Evolutionary conservation across 2,329 filamentous ascomycete genomes (phyloP), one percentile per base, ranked within the genome.

Genomic region (Didymella keratinophila): DNA sequence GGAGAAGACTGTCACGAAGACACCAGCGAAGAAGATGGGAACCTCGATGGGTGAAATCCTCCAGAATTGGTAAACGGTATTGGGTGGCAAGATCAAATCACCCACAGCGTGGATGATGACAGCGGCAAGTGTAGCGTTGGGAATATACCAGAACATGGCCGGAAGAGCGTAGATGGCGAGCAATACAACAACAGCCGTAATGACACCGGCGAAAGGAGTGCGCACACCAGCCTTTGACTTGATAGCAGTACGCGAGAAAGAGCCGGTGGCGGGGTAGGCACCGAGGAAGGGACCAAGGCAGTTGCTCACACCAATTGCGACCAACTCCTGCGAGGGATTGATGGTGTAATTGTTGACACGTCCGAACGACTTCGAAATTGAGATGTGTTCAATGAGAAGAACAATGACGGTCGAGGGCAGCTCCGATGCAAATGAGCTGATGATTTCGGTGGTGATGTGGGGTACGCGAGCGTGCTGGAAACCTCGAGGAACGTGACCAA

Each of bases 41-140:
- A 96, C 91, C 74, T 99, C 95, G 2, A 97, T 74, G 0, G 95
- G 95, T 0, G 92, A 95, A 6, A 97, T 91, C 41, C 88, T 86
- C 94, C 94, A 99, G 80, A 98, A 99, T 70, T 95, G 90, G 77
- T 97, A 97, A 12, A 98, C 85, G 0, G 90, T 93, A 74, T 96
- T 93, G 4, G 94, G 94, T 0, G 92, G 88, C 0, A 93, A 96
- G 74, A 98, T 91, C 54, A 99, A 80, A 74, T 98, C 94, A 57
- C 91, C 91, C 2, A 98, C 94, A 2, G 95, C 95, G 75, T 98
- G 94, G 63, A 98, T 97, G 65, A 98, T 97, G 71, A 98, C 92
- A 25, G 88, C 95, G 0, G 93, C 84, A 2, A 98, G 85, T 3
- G 88, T 84, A 5, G 93, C 87, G 60, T 84, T 90, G 0, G 94